Conservation (phyloP, 495 filamentous ascomycete genomes). For the Beverwykella pulmonaria region DNA sequence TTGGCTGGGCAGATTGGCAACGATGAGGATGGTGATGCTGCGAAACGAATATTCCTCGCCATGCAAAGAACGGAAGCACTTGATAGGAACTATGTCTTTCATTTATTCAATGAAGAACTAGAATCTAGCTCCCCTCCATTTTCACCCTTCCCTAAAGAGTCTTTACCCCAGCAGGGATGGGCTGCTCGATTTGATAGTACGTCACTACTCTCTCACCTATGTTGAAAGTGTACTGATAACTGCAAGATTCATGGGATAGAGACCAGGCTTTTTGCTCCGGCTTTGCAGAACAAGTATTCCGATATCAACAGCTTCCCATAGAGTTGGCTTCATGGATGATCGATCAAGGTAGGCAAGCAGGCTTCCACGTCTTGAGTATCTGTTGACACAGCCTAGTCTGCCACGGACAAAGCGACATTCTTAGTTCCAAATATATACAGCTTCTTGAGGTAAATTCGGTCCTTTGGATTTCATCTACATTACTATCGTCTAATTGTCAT, state of each 20-base stretch:
- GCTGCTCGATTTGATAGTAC: slow-evolving; percentile 49
- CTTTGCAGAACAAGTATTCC: slow-evolving; percentile 62
- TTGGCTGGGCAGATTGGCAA: slow-evolving; percentile 52
- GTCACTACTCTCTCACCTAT: slow-evolving; percentile 12
- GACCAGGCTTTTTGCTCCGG: slow-evolving; percentile 71
- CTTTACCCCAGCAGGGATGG: slow-evolving; percentile 19
- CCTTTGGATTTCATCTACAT: neutral
- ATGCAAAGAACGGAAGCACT: slow-evolving; percentile 75
- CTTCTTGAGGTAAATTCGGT: slow-evolving; percentile 41
- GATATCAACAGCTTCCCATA: slow-evolving; percentile 61
- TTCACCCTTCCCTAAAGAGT: slow-evolving; percentile 21
- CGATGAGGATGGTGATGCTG: slow-evolving; percentile 55
- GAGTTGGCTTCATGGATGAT: slow-evolving; percentile 76
- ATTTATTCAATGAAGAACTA: slow-evolving; percentile 60
- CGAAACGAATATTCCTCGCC: slow-evolving; percentile 63
- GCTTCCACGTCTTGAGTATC: neutral
- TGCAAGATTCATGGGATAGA: slow-evolving; percentile 53
- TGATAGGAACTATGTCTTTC: slow-evolving; percentile 61
- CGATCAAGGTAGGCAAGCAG: slow-evolving; percentile 54
- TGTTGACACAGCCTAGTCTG: slow-evolving; percentile 49
- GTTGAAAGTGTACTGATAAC: slow-evolving; percentile 28
- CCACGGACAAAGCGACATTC: slow-evolving; percentile 59
- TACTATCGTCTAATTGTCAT: neutral
- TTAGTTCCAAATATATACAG: slow-evolving; percentile 67
- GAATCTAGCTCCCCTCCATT: neutral